Evolutionary conservation across 371 early-diverging fungal species (phyloP).

Genomic region (Actinomucor elegans): DNA sequence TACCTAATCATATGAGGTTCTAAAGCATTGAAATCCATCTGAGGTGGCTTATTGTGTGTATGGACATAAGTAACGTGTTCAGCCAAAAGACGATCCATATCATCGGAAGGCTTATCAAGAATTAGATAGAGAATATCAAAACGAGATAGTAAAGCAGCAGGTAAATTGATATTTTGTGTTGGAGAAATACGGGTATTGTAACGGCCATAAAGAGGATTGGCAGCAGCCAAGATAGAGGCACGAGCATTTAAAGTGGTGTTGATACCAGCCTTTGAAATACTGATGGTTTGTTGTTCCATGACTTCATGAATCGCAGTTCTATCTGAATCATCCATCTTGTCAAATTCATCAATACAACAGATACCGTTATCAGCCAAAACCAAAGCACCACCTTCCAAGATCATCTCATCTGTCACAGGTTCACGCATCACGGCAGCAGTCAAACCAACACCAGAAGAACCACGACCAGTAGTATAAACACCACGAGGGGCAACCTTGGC

Average conservation of each 20-base stretch:
- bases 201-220: constrained; percentile 86
- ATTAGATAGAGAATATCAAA: constrained; percentile 97
- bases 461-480: constrained; percentile 93
- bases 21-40: constrained; percentile 61
- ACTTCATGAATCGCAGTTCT: constrained; percentile 93
- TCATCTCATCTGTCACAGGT: constrained; percentile 84
- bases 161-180: constrained; percentile 94
- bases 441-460: constrained; percentile 94
- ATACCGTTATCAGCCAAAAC: constrained; percentile 92
- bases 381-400: constrained; percentile 92
- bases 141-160: constrained; percentile 93
- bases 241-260: constrained; percentile 93
- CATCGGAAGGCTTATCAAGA: constrained; percentile 76
- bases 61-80: constrained; percentile 94
- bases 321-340: constrained; percentile 91
- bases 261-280: constrained; percentile 93
- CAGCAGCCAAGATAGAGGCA: constrained; percentile 89
- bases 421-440: constrained; percentile 91
- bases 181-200: constrained; percentile 82
- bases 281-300: constrained; percentile 96
- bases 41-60: constrained; percentile 76
- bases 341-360: constrained; percentile 96
- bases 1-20: constrained; percentile 72
- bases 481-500: constrained; percentile 86
- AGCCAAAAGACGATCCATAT: constrained; percentile 78